These are phyloP conservation scores for Mycena haematopus DNA, from an alignment of 768 basidiomycete species.

Conservation along the genomic window DNA sequence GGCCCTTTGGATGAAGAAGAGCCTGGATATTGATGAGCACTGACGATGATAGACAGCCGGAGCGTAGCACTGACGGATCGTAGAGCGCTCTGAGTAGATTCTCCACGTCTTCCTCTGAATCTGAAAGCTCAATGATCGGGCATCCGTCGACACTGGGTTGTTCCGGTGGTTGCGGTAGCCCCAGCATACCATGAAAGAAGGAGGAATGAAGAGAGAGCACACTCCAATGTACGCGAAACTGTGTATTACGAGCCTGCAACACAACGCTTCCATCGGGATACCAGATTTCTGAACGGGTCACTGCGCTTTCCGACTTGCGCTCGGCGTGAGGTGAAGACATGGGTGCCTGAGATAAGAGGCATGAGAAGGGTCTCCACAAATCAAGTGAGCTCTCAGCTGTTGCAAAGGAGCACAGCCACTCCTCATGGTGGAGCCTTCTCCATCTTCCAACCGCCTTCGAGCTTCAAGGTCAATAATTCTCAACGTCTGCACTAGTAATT, in stretches of 20 bases:
- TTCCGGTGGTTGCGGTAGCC: constrained; percentile 21
- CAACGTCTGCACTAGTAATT: no score
- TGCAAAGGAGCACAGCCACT: no score
- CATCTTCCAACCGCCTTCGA: no score
- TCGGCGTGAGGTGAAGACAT: constrained; percentile 13
- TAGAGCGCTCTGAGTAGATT: constrained; percentile 26
- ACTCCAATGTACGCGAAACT: constrained; percentile 33
- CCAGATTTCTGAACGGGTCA: constrained; percentile 29
- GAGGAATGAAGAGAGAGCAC: constrained; percentile 30
- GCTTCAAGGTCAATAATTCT: no score
- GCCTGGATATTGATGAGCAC: neutral
- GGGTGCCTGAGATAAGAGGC: neutral
- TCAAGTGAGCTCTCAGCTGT: no score
- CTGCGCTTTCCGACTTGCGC: neutral
- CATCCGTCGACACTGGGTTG: constrained; percentile 27
- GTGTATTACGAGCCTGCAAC: constrained; percentile 24
- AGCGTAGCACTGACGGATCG: constrained; percentile 20
- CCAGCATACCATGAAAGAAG: constrained; percentile 27
- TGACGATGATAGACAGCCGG: neutral
- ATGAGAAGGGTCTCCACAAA: neutral
- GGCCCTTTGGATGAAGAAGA: constrained; percentile 1
- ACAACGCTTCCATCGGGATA: constrained; percentile 32
- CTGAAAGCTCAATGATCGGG: constrained; percentile 26
- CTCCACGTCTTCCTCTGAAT: constrained; percentile 23
- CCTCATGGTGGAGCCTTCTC: no score